A percentile compares a stretch with the other conserved stretches of the same genome.
phyloP scores from a whole-genome alignment of 306 rosid genomes.

The Trichosanthes cucumerina region DNA sequence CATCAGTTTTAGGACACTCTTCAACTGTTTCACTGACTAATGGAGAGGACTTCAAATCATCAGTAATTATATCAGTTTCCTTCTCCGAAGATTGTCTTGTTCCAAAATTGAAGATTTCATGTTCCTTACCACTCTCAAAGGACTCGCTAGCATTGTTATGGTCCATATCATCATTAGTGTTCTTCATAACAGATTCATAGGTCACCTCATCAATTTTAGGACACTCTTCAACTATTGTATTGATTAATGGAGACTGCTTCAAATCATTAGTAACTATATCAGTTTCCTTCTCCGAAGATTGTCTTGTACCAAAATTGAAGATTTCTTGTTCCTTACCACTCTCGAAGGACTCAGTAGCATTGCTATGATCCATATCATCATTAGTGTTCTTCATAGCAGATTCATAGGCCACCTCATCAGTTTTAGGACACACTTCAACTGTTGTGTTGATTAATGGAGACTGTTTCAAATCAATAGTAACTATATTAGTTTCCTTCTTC shows the following conservation, averaged over 20 bases:
- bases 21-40: conserved; percentile 13
- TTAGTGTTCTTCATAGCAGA: conserved; percentile 19
- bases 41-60: conserved; percentile 21
- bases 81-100: conserved; percentile 18
- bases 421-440: conserved; percentile 20
- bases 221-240: conserved; percentile 18
- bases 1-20: conserved; percentile 20
- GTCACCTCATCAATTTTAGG: conserved; percentile 13
- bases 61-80: conserved; percentile 24
- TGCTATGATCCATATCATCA: conserved; percentile 13
- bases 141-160: conserved; percentile 15
- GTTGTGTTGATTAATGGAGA: conserved; percentile 9
- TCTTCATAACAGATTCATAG: conserved; percentile 21
- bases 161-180: conserved; percentile 16
- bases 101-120: conserved; percentile 16
- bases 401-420: conserved; percentile 16
- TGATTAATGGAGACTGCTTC: conserved; percentile 7
- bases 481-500: conserved; percentile 16
- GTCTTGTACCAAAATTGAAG: conserved; percentile 17
- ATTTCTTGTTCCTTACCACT: conserved; percentile 22
- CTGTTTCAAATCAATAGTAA: conserved; percentile 25
- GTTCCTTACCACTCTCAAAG: conserved; percentile 16
- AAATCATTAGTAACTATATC: conserved; percentile 28
- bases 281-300: conserved; percentile 17
- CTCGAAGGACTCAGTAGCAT: conserved; percentile 11